These are phyloP conservation scores for Penicillium soppii DNA, from an alignment of 495 filamentous ascomycete genomes.

Conservation along the genomic window DNA sequence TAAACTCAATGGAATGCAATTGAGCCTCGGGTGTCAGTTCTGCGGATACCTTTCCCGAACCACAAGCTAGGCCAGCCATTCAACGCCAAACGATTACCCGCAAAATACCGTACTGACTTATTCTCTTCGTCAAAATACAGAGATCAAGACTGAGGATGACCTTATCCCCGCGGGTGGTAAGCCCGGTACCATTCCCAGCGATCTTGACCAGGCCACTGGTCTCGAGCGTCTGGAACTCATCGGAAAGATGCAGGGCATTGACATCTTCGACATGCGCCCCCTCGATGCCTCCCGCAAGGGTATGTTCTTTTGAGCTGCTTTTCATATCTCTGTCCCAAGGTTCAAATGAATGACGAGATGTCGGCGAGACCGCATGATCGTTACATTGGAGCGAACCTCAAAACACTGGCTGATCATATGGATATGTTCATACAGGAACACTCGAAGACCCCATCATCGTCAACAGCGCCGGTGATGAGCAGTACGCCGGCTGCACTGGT, in stretches of 20 bases:
- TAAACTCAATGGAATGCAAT: conserved; percentile 6
- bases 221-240: conserved; percentile 97
- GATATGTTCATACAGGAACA: conserved; percentile 60
- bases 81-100: not conserved
- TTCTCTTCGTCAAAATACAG: conserved; percentile 45
- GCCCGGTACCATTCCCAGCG: conserved; percentile 83
- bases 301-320: conserved; percentile 32
- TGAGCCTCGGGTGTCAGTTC: conserved; percentile 7
- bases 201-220: conserved; percentile 92
- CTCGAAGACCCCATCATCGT: conserved; percentile 86
- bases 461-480: conserved; percentile 88
- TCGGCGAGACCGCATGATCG: not conserved
- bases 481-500: conserved; percentile 95
- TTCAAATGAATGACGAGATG: not conserved
- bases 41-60: conserved; percentile 13
- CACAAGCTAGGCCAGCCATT: conserved; percentile 1
- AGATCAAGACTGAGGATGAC: conserved; percentile 78
- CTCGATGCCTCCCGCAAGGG: conserved; percentile 86
- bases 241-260: conserved; percentile 98
- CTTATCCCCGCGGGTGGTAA: conserved; percentile 79
- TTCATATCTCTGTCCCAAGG: not conserved
- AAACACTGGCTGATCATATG: conserved; percentile 6
- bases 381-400: not conserved
- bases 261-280: conserved; percentile 98
- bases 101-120: conserved; percentile 5